Conservation (phyloP, 2,329 filamentous ascomycete species). For the Penicillium glabrum region DNA sequence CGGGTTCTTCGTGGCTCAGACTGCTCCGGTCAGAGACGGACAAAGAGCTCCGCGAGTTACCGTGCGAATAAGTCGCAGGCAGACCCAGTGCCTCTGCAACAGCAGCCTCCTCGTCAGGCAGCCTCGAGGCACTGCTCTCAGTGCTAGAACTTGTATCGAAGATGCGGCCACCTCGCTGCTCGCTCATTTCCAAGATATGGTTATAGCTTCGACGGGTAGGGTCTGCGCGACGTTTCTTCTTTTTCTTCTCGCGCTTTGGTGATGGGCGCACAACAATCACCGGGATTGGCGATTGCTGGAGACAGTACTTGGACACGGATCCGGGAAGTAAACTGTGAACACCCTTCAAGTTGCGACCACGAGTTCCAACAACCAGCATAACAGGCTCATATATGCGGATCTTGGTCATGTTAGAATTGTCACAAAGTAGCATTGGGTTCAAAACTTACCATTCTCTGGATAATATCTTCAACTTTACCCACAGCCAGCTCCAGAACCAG, state of each 20-base stretch:
- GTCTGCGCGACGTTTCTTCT: constrained; percentile 77
- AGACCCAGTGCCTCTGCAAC: constrained; percentile 52
- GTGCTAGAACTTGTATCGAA: constrained; percentile 52
- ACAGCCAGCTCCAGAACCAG: constrained; percentile 84
- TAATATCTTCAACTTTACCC: constrained; percentile 85
- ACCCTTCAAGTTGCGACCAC: constrained; percentile 78
- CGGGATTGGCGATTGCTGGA: constrained; percentile 89
- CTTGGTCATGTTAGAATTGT: constrained; percentile 45
- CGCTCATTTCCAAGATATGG: constrained; percentile 70
- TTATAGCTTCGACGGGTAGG: constrained; percentile 73
- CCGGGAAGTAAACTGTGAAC: constrained; percentile 84
- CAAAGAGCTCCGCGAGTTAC: constrained; percentile 34
- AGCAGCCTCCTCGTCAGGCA: constrained; percentile 50
- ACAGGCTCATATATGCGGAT: constrained; percentile 90
- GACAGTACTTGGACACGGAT: constrained; percentile 90
- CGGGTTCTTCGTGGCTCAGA: constrained; percentile 30
- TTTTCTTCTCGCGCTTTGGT: constrained; percentile 86
- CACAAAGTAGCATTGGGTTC: background rate
- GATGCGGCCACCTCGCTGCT: constrained; percentile 50
- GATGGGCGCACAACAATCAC: constrained; percentile 89
- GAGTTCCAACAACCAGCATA: constrained; percentile 86
- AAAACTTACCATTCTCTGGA: constrained; percentile 75
- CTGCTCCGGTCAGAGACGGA: constrained; percentile 36
- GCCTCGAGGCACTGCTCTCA: constrained; percentile 46
- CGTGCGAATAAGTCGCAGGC: constrained; percentile 30